A percentile compares a stretch with the other conserved stretches of the same genome.
Conservation (phyloP, 208 protist genomes). For the Acanthamoeba royreba region DNA sequence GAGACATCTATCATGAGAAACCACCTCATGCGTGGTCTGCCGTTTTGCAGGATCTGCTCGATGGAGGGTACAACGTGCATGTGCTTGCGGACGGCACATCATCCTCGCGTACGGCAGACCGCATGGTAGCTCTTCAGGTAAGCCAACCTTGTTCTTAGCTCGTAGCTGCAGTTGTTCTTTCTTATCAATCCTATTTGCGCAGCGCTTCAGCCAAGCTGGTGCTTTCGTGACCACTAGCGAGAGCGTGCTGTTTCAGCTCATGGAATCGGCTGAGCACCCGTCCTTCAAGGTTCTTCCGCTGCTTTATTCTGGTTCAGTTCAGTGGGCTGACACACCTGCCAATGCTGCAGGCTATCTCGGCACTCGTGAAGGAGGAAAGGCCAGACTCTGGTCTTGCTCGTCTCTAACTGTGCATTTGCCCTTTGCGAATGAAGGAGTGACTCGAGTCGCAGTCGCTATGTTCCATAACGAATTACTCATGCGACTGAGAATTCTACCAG, state of each 20-base stretch:
- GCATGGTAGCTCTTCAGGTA: background rate
- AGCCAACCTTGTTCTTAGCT: background rate
- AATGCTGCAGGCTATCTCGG: constrained; percentile 8
- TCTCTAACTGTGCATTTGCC: background rate
- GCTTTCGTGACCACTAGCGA: constrained; percentile 19
- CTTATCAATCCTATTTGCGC: background rate
- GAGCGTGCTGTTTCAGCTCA: constrained; percentile 26
- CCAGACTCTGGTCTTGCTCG: background rate
- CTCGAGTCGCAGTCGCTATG: too few species aligned
- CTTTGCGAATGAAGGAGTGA: too few species aligned
- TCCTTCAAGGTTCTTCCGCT: background rate
- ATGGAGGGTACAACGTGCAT: constrained; percentile 7
- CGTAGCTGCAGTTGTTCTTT: background rate
- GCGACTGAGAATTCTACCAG: too few species aligned
- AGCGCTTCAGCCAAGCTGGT: background rate
- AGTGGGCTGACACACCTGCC: background rate
- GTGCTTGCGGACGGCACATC: constrained; percentile 3
- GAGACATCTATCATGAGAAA: background rate
- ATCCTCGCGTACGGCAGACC: background rate
- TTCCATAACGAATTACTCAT: too few species aligned
- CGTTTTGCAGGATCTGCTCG: background rate
- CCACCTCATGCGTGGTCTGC: background rate
- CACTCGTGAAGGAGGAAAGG: background rate
- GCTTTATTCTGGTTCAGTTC: background rate
- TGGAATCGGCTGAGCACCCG: background rate